Conservation (phyloP, 257 asterid genomes). For the Solanum tacnaense region DNA sequence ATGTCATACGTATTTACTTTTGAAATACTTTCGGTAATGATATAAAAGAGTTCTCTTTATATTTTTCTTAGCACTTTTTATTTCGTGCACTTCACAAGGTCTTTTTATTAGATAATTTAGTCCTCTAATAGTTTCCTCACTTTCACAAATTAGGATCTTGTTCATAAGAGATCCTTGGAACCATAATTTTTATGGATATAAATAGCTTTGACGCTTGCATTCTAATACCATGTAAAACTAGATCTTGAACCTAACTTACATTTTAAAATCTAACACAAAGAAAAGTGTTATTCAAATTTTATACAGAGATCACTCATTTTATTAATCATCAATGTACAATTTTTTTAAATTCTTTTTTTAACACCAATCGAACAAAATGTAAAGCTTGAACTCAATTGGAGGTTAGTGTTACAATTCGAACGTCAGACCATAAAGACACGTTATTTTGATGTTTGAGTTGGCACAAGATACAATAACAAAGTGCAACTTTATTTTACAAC, state of each 20-base stretch:
- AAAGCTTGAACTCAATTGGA: background rate
- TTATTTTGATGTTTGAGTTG: background rate
- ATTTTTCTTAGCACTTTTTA: background rate
- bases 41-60: background rate
- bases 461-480: background rate
- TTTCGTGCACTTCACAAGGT: background rate
- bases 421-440: background rate
- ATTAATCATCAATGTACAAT: background rate
- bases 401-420: background rate
- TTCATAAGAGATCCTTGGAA: background rate
- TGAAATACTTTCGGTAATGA: background rate
- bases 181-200: no score
- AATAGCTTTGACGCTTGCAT: background rate
- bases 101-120: background rate
- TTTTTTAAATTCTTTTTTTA: background rate
- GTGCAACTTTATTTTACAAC: background rate
- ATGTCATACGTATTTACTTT: background rate
- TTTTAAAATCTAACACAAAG: no score
- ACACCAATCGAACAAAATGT: background rate
- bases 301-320: background rate
- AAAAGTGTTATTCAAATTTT: background rate
- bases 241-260: no score
- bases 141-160: background rate
- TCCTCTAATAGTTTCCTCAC: background rate
- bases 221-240: fast-evolving